Conservation (phyloP, 257 asterid genomes). For the Ballota nigra region DNA sequence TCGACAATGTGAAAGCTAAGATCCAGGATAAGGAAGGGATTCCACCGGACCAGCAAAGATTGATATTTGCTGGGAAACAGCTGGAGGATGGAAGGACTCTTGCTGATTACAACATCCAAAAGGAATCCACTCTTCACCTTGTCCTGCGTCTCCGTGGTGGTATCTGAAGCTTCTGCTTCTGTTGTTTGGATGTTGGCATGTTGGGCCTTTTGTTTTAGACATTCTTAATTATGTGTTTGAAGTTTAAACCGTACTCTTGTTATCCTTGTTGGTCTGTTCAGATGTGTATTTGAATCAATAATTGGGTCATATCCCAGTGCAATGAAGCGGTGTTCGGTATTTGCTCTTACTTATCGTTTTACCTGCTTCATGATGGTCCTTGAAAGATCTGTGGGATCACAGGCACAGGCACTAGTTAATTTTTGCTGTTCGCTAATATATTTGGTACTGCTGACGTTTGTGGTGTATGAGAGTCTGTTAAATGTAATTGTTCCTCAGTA, state of each 20-base stretch:
- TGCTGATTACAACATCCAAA: constrained; percentile 57
- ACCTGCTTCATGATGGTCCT: too few relatives aligned
- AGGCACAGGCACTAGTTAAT: too few relatives aligned
- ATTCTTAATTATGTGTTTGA: neutral
- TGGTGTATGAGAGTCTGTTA: too few relatives aligned
- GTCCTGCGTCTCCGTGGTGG: constrained; percentile 73
- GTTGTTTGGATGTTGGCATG: neutral
- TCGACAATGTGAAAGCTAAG: constrained; percentile 51
- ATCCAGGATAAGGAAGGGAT: constrained; percentile 62
- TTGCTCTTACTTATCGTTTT: neutral
- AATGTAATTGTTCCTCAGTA: too few relatives aligned
- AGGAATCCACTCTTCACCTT: constrained; percentile 65
- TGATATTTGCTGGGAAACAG: constrained; percentile 59
- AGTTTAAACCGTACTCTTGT: too few relatives aligned
- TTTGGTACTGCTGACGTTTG: too few relatives aligned
- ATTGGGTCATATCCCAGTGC: too few relatives aligned
- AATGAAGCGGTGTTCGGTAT: neutral
- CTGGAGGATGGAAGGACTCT: constrained; percentile 55
- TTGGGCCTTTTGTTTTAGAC: neutral
- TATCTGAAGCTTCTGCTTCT: constrained; percentile 12
- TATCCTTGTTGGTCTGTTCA: neutral
- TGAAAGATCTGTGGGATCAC: too few relatives aligned
- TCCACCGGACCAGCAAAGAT: constrained; percentile 61
- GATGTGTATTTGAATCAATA: neutral
- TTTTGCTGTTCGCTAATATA: too few relatives aligned